A percentile compares a stretch with the other conserved stretches of the same genome.
Conservation (phyloP, 768 basidiomycete species). For the Rhodotorula kratochvilovae region DNA sequence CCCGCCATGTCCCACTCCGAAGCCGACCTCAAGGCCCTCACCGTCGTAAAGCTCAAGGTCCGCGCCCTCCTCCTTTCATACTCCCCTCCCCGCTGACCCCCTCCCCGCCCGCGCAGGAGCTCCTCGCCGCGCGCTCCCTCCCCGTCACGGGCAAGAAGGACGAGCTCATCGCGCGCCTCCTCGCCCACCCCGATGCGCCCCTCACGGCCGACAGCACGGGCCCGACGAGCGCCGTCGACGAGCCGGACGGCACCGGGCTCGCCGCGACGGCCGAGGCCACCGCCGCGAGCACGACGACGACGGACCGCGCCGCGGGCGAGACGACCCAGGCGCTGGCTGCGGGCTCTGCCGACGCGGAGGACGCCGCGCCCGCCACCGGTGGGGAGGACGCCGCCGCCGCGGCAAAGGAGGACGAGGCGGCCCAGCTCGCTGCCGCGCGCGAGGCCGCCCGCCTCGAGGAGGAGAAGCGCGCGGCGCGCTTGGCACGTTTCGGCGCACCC, state of each 20-base stretch:
- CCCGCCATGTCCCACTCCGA: constrained; percentile 2
- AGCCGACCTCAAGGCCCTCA: constrained; percentile 38
- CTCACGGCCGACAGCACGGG: constrained; percentile 12
- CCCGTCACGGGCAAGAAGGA: constrained; percentile 43
- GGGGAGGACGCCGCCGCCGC: neutral
- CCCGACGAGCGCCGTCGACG: constrained; percentile 13
- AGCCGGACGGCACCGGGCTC: constrained; percentile 11
- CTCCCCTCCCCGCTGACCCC: neutral
- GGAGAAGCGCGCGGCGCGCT: neutral
- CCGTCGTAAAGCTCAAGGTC: constrained; percentile 45
- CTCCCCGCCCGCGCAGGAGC: constrained; percentile 11
- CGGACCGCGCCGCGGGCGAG: neutral
- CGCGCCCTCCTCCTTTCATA: neutral
- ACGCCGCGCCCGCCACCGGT: neutral
- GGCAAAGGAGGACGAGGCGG: neutral
- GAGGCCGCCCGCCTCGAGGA: constrained; percentile 7
- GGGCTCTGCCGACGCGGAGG: neutral
- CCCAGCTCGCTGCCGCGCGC: neutral
- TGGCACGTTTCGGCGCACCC: neutral
- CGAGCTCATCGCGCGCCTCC: constrained; percentile 43
- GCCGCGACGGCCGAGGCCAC: neutral
- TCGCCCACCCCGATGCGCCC: constrained; percentile 18
- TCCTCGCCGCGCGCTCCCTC: constrained; percentile 34
- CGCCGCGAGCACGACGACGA: neutral
- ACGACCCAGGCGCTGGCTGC: neutral